phyloP scores from a whole-genome alignment of 2,329 filamentous ascomycete species.

The Fusarium ambrosium region DNA sequence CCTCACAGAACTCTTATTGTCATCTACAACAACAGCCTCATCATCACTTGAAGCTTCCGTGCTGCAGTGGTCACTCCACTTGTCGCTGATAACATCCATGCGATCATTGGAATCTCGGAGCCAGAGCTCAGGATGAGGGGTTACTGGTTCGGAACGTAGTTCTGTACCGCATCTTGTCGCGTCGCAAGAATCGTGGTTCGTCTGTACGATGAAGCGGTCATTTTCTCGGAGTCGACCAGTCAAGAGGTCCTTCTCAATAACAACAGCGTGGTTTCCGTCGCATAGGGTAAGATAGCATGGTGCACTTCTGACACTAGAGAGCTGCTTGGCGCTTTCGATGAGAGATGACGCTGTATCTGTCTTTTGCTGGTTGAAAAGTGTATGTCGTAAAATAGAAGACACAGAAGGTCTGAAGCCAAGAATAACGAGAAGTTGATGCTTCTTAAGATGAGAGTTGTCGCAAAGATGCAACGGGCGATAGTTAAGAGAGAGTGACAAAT shows the following conservation, averaged over 20 bases:
- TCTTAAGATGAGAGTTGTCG: constrained; percentile 8
- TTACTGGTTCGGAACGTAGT: neutral
- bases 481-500: constrained; percentile 19
- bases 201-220: constrained; percentile 65
- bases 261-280: constrained; percentile 14
- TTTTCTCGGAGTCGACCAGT: constrained; percentile 59
- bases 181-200: constrained; percentile 65
- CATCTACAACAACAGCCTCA: neutral
- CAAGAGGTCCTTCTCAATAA: constrained; percentile 21
- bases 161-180: constrained; percentile 1
- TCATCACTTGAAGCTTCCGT: neutral
- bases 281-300: constrained; percentile 23
- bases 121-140: constrained; percentile 19
- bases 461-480: constrained; percentile 20
- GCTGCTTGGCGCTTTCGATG: neutral
- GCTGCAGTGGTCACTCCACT: constrained; percentile 16
- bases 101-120: constrained; percentile 19
- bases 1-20: constrained; percentile 33
- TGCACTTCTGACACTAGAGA: constrained; percentile 1
- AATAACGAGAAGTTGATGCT: constrained; percentile 16
- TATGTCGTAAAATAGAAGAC: constrained; percentile 15
- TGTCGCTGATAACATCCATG: constrained; percentile 18
- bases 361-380: neutral
- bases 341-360: neutral
- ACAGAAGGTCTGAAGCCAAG: constrained; percentile 20